Percentiles rank a stretch among this genome's conserved stretches.
These are phyloP conservation scores for Fusarium praegraminearum DNA, from an alignment of 2,329 filamentous ascomycete genomes.

Conservation along the genomic window DNA sequence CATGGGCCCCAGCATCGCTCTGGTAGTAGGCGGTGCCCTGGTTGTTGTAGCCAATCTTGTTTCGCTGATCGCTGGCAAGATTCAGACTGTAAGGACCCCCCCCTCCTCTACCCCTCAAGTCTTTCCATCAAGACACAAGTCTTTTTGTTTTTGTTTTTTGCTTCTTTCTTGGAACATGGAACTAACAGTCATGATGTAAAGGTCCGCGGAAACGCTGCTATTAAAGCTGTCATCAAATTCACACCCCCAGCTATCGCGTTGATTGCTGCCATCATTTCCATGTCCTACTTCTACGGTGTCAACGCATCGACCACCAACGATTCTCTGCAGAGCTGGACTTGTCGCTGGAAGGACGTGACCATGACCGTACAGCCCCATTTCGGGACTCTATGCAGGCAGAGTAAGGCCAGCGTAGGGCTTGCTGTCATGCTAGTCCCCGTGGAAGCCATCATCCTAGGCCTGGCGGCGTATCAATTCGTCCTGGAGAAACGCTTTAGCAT, in stretches of 20 bases:
- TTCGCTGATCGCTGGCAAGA: slow-evolving; percentile 63
- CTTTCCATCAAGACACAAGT: not conserved
- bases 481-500: slow-evolving; percentile 57
- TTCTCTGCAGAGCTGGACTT: slow-evolving; percentile 72
- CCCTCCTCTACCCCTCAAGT: not conserved
- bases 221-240: slow-evolving; percentile 43
- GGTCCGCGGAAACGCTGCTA: slow-evolving; percentile 37
- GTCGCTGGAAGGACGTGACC: slow-evolving; percentile 67
- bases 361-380: slow-evolving; percentile 68
- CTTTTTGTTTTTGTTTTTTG: slow-evolving; percentile 2
- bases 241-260: slow-evolving; percentile 49
- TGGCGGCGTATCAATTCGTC: slow-evolving; percentile 60
- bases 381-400: slow-evolving; percentile 67
- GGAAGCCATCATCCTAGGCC: slow-evolving; percentile 62
- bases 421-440: slow-evolving; percentile 68
- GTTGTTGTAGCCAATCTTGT: slow-evolving; percentile 62
- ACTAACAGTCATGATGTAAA: slow-evolving; percentile 37
- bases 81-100: slow-evolving; percentile 60
- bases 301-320: slow-evolving; percentile 65
- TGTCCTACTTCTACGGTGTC: slow-evolving; percentile 69
- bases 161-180: not conserved
- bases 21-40: slow-evolving; percentile 65
- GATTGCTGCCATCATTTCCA: slow-evolving; percentile 61
- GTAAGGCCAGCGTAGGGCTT: slow-evolving; percentile 65
- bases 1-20: slow-evolving; percentile 66